A percentile compares a stretch with the other conserved stretches of the same genome.
phyloP scores from a whole-genome alignment of 139 green algal species.

The Chlamydomonas asymmetrica region DNA sequence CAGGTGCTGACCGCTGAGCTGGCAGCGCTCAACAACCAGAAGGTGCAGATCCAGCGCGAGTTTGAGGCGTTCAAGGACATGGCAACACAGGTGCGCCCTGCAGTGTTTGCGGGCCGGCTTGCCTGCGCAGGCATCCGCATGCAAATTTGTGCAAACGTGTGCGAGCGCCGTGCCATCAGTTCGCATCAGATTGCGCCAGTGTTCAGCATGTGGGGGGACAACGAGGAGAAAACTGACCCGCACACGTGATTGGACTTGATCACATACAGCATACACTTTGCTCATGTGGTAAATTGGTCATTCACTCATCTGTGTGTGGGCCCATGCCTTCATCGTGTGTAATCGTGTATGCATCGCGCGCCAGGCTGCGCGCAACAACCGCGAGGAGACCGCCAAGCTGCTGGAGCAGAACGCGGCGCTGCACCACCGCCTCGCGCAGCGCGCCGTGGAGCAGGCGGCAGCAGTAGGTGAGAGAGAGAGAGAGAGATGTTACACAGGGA shows the following conservation, averaged over 20 bases:
- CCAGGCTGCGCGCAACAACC: conserved; percentile 23
- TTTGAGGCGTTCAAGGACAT: conserved; percentile 56
- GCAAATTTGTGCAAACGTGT: no score
- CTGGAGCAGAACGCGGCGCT: conserved; percentile 52
- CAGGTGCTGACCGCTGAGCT: conserved; percentile 45
- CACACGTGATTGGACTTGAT: no score
- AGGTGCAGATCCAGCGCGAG: conserved; percentile 55
- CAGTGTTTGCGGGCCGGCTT: no score
- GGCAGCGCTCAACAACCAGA: conserved; percentile 44
- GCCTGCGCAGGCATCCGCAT: no score
- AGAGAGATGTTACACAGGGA: not conserved
- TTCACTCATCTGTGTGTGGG: not conserved
- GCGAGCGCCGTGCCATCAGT: no score
- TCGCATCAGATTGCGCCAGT: not conserved
- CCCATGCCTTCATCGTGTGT: not conserved
- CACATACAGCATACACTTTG: no score
- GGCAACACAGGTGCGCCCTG: conserved; percentile 31
- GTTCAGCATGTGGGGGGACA: not conserved
- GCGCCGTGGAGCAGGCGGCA: conserved; percentile 9
- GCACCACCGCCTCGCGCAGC: conserved; percentile 35
- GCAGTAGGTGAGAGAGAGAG: not conserved
- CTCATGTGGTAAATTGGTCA: not conserved
- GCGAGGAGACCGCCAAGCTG: conserved; percentile 38
- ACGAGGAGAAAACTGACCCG: no score
- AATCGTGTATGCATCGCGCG: conserved; percentile 4